Evolutionary conservation across 441 rosid species (phyloP), one percentile per base, ranked within the genome.

Genomic region (Macaranga tanarius): DNA sequence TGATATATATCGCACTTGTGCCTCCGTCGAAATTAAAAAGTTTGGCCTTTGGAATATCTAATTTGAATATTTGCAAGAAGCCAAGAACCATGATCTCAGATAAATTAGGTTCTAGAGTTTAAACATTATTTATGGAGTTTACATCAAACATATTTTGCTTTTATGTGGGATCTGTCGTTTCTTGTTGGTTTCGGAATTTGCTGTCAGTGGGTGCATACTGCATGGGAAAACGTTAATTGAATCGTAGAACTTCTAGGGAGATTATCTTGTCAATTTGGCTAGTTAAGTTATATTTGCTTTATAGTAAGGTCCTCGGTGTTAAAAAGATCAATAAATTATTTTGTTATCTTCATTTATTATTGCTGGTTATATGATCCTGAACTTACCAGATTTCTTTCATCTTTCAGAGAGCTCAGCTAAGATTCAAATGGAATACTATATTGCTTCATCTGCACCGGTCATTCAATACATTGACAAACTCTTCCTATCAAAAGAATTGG

Each of bases 361-460:
- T 75, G 17, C 15, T 26, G 40, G 38, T 9, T 25, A 4, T 73
- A n/a, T 16, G 68, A 42, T 67, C 48, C 2, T 48, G 4, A 50
- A 51, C 40, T 38, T 56, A 10, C 57, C 12, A 1, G 1, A 10
- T 13, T 10, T 4, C 13, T 67, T 70, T 54, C 75, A 56, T 0
- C 59, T 82, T 65, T 55, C 95, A 92, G 99, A 91, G 81, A 71
- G 78, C 22, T 82, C 91, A 3, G 96, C 98, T 2, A 91, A 75
- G 83, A 78, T 83, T 82, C 80, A 88, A 59, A 84, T 95, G 98
- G 89, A 89, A 73, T 78, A 71, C 75, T 95, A 86, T 77, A 71
- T 90, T 7, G 74, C 80, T 56, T 77, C 97, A 44, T 87, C 91
- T 1, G 85, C 77, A 1, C 83, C 87, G 0, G 81, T 95, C 69